These are phyloP conservation scores for Alternaria arborescens DNA, from an alignment of 2,329 filamentous ascomycete species.

Conservation along the genomic window DNA sequence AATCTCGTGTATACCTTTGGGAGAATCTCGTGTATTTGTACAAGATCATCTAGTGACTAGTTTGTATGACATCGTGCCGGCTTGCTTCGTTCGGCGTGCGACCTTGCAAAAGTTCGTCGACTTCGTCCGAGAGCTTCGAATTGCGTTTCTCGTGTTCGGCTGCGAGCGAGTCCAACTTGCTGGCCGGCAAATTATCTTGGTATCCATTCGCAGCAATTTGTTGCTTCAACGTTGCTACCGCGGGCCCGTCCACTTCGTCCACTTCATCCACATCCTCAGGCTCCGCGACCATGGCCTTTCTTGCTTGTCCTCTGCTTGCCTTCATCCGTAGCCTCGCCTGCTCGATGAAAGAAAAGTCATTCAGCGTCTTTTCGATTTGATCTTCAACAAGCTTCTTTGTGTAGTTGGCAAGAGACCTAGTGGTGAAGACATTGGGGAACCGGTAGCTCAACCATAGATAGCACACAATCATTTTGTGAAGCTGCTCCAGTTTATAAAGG, in stretches of 20 bases:
- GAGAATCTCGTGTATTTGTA: not conserved
- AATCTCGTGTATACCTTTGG: no score
- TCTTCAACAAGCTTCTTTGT: conserved; percentile 80
- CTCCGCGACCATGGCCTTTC: conserved; percentile 11
- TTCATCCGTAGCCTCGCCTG: conserved; percentile 15
- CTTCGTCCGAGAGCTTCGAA: not conserved
- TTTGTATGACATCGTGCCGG: not conserved
- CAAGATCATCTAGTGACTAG: not conserved
- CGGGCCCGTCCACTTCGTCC: not conserved
- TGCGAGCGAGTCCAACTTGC: no score
- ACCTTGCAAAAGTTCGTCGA: not conserved
- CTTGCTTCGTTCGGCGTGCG: not conserved
- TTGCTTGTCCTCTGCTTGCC: conserved; percentile 14
- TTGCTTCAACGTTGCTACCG: not conserved
- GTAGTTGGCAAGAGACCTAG: conserved; percentile 78
- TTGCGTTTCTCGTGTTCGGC: no score
- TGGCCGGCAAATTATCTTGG: conserved; percentile 13
- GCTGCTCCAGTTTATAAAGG: conserved; percentile 73
- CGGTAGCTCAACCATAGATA: conserved; percentile 96
- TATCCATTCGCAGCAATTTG: conserved; percentile 6
- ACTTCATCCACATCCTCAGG: not conserved
- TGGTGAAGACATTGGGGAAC: conserved; percentile 80
- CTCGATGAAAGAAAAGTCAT: conserved; percentile 61
- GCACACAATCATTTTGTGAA: conserved; percentile 83
- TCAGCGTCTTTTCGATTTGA: conserved; percentile 72